Percentiles rank a stretch among this genome's conserved stretches.
These are phyloP conservation scores for Cladobotryum mycophilum DNA, from an alignment of 2,329 filamentous ascomycete species.

Conservation along the genomic window DNA sequence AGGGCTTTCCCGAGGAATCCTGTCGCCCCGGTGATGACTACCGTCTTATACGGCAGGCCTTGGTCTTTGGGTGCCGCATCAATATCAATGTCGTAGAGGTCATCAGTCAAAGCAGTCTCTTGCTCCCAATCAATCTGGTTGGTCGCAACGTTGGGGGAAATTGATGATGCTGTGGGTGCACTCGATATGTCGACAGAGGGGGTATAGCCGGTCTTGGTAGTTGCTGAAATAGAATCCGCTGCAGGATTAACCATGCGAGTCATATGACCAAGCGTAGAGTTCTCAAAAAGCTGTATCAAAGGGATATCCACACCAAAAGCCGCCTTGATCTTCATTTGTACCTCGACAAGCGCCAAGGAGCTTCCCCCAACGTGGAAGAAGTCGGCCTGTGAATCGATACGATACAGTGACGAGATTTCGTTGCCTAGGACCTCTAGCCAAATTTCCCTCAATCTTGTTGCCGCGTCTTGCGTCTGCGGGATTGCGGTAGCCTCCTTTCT, in stretches of 20 bases:
- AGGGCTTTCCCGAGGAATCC: not conserved
- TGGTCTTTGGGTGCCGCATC: no score
- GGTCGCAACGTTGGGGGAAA: no score
- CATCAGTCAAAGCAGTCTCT: no score
- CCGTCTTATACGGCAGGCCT: not conserved
- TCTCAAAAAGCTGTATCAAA: not conserved
- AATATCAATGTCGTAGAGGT: no score
- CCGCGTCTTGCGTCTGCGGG: no score
- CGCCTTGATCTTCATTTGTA: constrained; percentile 29
- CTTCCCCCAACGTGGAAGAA: constrained; percentile 39
- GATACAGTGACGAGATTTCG: no score
- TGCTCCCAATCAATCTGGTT: constrained; percentile 19
- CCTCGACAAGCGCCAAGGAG: constrained; percentile 32
- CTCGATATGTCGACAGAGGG: no score
- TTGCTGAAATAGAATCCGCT: no score
- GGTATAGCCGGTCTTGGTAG: no score
- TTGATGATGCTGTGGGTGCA: no score
- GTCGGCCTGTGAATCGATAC: constrained; percentile 18
- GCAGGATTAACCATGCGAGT: not conserved
- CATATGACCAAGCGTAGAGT: not conserved
- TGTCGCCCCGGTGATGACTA: constrained; percentile 12
- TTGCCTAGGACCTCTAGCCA: constrained; percentile 7
- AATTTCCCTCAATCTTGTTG: not conserved
- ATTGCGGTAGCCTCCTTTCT: not conserved
- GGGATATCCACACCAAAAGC: no score